Conservation (phyloP, 805 yeast species). For the Hanseniaspora jakobsenii region DNA sequence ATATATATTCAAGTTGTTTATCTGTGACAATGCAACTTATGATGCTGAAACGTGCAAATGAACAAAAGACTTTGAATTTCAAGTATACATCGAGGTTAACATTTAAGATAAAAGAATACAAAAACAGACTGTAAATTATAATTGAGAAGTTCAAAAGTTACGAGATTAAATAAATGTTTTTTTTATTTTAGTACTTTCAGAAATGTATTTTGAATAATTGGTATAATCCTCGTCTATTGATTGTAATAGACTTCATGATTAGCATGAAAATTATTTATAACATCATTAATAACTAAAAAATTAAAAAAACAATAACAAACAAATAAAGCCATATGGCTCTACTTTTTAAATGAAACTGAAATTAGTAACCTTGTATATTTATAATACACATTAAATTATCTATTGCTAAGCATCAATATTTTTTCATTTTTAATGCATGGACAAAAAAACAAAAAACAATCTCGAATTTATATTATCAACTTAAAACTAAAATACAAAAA, state of each 20-base stretch:
- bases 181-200: conserved; percentile 3
- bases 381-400: background rate
- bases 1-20: too few species aligned
- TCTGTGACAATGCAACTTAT: too few species aligned
- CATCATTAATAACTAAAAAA: conserved; percentile 12
- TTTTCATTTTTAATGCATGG: background rate
- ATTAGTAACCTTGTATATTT: too few species aligned
- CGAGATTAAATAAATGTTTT: background rate
- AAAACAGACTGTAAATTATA: background rate
- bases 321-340: too few species aligned
- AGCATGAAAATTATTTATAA: conserved; percentile 26
- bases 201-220: conserved; percentile 13
- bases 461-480: background rate
- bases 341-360: too few species aligned
- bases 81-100: too few species aligned
- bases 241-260: conserved; percentile 25
- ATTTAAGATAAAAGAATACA: too few species aligned
- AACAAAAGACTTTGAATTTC: too few species aligned
- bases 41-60: too few species aligned
- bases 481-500: background rate
- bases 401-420: conserved; percentile 9
- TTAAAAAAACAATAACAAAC: background rate
- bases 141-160: background rate
- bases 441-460: too few species aligned
- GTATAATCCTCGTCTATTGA: conserved; percentile 17